A percentile compares a stretch with the other conserved stretches of the same genome.
Conservation (phyloP, 257 asterid genomes). For the Voacanga thouarsii region DNA sequence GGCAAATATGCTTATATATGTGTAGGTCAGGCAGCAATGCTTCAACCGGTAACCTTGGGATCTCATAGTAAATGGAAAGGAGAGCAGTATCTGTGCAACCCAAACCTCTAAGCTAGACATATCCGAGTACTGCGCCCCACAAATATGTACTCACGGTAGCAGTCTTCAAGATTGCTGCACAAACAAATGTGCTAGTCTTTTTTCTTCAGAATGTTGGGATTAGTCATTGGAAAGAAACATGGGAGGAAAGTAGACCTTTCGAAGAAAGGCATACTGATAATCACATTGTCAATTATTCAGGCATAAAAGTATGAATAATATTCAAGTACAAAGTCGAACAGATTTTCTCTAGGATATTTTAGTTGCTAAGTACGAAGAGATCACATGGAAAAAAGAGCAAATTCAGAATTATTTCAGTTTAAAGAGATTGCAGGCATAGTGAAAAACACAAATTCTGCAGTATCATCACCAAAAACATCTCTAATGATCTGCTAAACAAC, state of each 20-base stretch:
- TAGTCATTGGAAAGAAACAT: not conserved
- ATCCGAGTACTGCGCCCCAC: not conserved
- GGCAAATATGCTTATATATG: constrained; percentile 59
- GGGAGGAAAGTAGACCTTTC: not conserved
- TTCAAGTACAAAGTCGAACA: too few species aligned
- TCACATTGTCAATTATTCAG: not conserved
- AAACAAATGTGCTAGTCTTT: not conserved
- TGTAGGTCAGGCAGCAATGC: constrained; percentile 67
- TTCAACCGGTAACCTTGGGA: constrained; percentile 49
- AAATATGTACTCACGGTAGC: not conserved
- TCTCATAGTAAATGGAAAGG: constrained; percentile 71
- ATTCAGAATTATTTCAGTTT: not conserved
- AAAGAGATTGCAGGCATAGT: not conserved
- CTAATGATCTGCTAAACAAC: not conserved
- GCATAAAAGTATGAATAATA: not conserved
- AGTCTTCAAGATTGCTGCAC: not conserved
- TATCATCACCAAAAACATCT: not conserved
- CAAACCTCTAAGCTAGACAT: constrained; percentile 40
- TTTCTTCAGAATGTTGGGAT: not conserved
- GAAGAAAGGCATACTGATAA: not conserved
- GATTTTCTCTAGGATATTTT: not conserved
- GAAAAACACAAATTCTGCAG: not conserved
- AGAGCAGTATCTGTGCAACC: constrained; percentile 53
- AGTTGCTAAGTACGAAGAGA: not conserved
- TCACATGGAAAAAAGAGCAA: not conserved